Evolutionary conservation across 176 grass and related monocot species (phyloP).

Genomic region (Dactylis glomerata): DNA sequence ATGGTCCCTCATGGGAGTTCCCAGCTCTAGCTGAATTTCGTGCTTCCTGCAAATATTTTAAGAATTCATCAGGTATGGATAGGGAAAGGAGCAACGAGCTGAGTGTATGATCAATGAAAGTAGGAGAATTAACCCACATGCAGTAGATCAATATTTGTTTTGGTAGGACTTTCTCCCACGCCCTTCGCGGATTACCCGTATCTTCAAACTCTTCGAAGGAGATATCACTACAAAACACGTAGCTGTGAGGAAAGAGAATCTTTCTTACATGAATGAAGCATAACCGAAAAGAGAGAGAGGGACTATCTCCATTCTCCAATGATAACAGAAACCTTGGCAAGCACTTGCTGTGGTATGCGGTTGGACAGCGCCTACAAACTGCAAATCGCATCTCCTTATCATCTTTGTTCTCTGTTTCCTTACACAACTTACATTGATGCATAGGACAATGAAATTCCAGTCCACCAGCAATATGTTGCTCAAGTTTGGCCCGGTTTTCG

Average conservation of each 20-base stretch:
- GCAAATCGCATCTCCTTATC: slow-evolving; percentile 56
- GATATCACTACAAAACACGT: slow-evolving; percentile 42
- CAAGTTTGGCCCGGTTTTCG: slow-evolving; percentile 1
- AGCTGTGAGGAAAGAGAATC: background rate
- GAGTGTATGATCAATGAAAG: background rate
- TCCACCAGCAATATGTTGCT: slow-evolving; percentile 44
- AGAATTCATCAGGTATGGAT: background rate
- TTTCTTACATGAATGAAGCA: background rate
- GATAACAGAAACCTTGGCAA: slow-evolving; percentile 58
- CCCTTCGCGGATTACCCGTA: slow-evolving; percentile 38
- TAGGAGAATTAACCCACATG: slow-evolving; percentile 43
- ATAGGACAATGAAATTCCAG: slow-evolving; percentile 54
- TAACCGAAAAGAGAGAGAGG: background rate
- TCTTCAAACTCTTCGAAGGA: slow-evolving; percentile 21
- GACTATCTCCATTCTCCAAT: background rate
- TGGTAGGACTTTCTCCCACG: slow-evolving; percentile 62
- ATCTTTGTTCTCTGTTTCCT: slow-evolving; percentile 36
- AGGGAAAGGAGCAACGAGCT: background rate
- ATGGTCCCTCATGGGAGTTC: slow-evolving; percentile 49
- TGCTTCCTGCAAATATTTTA: slow-evolving; percentile 57
- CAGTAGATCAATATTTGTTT: slow-evolving; percentile 72
- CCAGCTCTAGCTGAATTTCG: slow-evolving; percentile 40
- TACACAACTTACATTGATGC: slow-evolving; percentile 62
- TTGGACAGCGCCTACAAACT: slow-evolving; percentile 79
- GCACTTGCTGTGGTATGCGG: slow-evolving; percentile 66